Evolutionary conservation across 371 early-diverging fungal genomes (phyloP).

Genomic region (Syncephalastrum sp.): DNA sequence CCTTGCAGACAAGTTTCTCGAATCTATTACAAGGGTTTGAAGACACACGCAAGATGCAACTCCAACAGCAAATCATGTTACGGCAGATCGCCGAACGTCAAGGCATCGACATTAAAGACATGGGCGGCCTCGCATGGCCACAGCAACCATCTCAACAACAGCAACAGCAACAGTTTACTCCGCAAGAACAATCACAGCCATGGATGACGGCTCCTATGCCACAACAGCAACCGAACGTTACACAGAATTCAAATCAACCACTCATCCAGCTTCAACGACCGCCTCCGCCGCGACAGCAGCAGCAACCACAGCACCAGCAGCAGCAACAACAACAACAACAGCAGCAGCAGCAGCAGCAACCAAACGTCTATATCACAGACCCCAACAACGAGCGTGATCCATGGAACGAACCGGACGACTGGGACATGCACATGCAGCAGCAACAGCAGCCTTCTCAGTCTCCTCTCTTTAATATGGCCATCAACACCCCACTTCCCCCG

Average conservation of each 20-base stretch:
- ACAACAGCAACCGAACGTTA: conserved; percentile 3
- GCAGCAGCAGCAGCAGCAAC: background rate
- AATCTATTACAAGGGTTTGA: conserved; percentile 67
- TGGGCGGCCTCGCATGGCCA: conserved; percentile 1
- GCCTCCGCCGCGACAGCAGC: background rate
- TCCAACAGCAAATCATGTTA: conserved; percentile 57
- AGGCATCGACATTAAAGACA: conserved; percentile 3
- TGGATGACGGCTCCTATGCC: conserved; percentile 5
- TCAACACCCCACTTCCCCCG: conserved; percentile 16
- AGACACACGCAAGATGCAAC: conserved; percentile 62
- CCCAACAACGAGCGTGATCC: background rate
- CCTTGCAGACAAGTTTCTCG: conserved; percentile 61
- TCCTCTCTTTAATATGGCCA: conserved; percentile 11
- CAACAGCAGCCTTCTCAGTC: background rate
- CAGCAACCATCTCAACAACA: background rate
- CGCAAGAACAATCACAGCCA: conserved; percentile 5
- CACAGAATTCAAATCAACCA: too few species aligned
- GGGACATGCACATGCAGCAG: conserved; percentile 2
- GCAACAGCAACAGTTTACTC: conserved; percentile 7
- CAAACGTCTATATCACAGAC: too few species aligned
- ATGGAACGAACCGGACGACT: conserved; percentile 10
- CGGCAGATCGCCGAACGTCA: conserved; percentile 21
- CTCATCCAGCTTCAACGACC: too few species aligned
- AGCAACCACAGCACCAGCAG: conserved; percentile 1
- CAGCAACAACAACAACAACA: conserved; percentile 3